Evolutionary conservation across 1,284 basidiomycete genomes (phyloP).

Genomic region (Entoloma clypeatum): DNA sequence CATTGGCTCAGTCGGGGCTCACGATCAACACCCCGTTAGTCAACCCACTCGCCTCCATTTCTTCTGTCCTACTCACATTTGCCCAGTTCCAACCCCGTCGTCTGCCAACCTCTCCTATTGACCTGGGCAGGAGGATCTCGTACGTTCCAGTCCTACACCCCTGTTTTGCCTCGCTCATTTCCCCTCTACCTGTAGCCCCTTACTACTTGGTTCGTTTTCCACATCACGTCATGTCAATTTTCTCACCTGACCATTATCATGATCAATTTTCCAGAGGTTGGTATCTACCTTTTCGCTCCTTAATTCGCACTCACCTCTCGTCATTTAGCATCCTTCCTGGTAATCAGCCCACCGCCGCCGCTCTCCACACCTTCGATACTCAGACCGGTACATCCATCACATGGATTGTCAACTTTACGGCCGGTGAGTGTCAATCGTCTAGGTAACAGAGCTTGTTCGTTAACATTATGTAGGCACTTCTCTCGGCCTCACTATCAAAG

Average conservation of each 20-base stretch:
- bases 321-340: slow-evolving; percentile 42
- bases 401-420: slow-evolving; percentile 43
- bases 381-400: slow-evolving; percentile 35
- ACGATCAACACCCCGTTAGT: slow-evolving; percentile 63
- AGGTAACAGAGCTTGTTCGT: neutral
- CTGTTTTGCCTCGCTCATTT: neutral
- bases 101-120: slow-evolving; percentile 50
- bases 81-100: slow-evolving; percentile 38
- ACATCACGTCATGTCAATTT: slow-evolving; percentile 5
- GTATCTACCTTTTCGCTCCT: slow-evolving; percentile 1
- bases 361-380: slow-evolving; percentile 37
- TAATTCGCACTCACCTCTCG: slow-evolving; percentile 2
- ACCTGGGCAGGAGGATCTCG: slow-evolving; percentile 48
- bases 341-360: slow-evolving; percentile 29
- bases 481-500: slow-evolving; percentile 51
- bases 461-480: slow-evolving; percentile 34
- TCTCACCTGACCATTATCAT: slow-evolving; percentile 15
- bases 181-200: slow-evolving; percentile 34
- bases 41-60: neutral
- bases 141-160: slow-evolving; percentile 29
- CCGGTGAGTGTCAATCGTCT: slow-evolving; percentile 29
- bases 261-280: slow-evolving; percentile 23
- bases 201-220: slow-evolving; percentile 47
- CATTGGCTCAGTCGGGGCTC: slow-evolving; percentile 44
- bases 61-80: slow-evolving; percentile 10